These are phyloP conservation scores for Colletotrichum sp. DNA, from an alignment of 2,329 filamentous ascomycete species.

Conservation along the genomic window DNA sequence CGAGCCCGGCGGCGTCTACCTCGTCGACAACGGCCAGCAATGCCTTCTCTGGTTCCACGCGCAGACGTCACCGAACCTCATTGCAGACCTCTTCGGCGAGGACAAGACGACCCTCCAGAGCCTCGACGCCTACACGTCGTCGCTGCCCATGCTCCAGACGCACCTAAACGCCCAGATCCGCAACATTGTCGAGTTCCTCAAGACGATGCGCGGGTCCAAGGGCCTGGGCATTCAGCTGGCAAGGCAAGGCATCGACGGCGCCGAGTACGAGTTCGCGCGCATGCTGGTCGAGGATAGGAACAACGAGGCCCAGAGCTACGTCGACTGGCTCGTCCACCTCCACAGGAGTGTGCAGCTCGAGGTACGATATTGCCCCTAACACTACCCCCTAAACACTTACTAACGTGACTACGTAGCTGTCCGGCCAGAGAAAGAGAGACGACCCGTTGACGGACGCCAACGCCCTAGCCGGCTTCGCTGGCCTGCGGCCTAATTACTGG, in stretches of 20 bases:
- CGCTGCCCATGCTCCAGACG: conserved; percentile 84
- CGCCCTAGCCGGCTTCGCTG: conserved; percentile 60
- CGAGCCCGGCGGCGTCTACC: conserved; percentile 90
- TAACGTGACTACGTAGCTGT: conserved; percentile 50
- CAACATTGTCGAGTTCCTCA: conserved; percentile 89
- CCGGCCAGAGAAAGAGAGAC: conserved; percentile 75
- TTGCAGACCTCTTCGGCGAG: conserved; percentile 88
- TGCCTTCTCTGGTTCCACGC: conserved; percentile 92
- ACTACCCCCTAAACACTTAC: neutral
- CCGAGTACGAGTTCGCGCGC: conserved; percentile 95
- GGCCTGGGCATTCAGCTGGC: conserved; percentile 89
- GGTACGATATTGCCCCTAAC: conserved; percentile 47
- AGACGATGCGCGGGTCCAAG: conserved; percentile 81
- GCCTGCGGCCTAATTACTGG: conserved; percentile 66
- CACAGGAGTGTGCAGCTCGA: conserved; percentile 94
- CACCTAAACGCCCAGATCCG: conserved; percentile 94
- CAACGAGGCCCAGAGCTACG: conserved; percentile 97
- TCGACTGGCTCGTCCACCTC: conserved; percentile 96
- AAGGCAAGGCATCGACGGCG: conserved; percentile 89
- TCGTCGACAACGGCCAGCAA: conserved; percentile 94
- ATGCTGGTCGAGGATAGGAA: conserved; percentile 93
- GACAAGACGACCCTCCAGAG: conserved; percentile 72
- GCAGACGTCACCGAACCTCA: conserved; percentile 89
- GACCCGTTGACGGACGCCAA: conserved; percentile 56
- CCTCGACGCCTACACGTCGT: conserved; percentile 81